Conservation (phyloP, 1,139 yeast species). For the Suhomyces coccinellae region DNA sequence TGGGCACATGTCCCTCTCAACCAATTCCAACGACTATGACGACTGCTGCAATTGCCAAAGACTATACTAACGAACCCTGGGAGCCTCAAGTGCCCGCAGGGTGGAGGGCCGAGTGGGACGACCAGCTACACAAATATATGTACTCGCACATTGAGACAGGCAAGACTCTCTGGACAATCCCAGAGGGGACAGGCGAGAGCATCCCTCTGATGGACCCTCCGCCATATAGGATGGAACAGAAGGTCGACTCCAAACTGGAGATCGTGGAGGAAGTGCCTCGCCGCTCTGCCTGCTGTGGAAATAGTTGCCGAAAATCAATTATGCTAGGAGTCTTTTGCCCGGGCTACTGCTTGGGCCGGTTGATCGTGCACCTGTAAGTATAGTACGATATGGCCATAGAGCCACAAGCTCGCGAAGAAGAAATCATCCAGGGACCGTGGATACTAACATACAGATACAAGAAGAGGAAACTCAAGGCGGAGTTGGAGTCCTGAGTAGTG, state of each 20-base stretch:
- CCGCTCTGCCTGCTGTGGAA: too few relatives aligned
- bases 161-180: conserved; percentile 18
- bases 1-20: not conserved
- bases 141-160: conserved; percentile 14
- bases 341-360: not conserved
- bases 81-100: conserved; percentile 25
- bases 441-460: not conserved
- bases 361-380: not conserved
- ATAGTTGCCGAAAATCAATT: too few relatives aligned
- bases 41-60: not conserved
- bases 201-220: conserved; percentile 1
- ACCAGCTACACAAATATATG: conserved; percentile 25
- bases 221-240: not conserved
- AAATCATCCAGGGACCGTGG: not conserved
- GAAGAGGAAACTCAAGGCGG: not conserved
- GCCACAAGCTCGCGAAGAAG: not conserved
- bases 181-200: conserved; percentile 1
- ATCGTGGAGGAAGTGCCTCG: not conserved
- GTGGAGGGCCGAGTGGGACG: conserved; percentile 34
- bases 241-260: not conserved
- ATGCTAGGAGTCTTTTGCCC: not conserved
- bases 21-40: not conserved
- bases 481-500: not conserved
- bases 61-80: not conserved
- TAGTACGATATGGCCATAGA: not conserved